Evolutionary conservation across 352 stramenopile species (phyloP).

Genomic region (Phytophthora colocasiae): DNA sequence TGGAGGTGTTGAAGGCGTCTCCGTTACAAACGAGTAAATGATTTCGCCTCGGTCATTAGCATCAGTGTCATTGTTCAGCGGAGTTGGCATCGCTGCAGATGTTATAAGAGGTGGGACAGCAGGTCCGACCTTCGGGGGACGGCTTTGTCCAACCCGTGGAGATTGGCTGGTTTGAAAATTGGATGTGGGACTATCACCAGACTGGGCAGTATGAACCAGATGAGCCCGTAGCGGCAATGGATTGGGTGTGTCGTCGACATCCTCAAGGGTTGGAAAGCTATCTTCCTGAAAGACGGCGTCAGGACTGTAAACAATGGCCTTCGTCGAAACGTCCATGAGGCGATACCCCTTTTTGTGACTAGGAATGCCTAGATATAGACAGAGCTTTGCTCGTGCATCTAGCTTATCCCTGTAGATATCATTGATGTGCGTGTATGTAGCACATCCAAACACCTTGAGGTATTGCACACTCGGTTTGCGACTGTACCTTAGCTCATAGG

Average conservation of each 20-base stretch:
- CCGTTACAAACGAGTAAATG: too few species aligned
- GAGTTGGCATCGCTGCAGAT: too few species aligned
- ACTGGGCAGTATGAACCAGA: background rate
- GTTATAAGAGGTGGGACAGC: too few species aligned
- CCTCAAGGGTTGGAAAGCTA: constrained; percentile 1
- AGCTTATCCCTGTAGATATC: constrained; percentile 3
- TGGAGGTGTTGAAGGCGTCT: too few species aligned
- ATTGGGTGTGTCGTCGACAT: background rate
- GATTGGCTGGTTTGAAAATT: too few species aligned
- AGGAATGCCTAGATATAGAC: constrained; percentile 10
- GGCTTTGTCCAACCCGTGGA: too few species aligned
- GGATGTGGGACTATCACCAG: too few species aligned
- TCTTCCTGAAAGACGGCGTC: constrained; percentile 4
- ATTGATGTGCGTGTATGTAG: background rate
- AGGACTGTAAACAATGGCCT: constrained; percentile 5
- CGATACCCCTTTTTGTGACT: background rate
- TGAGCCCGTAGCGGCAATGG: background rate
- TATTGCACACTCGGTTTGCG: constrained; percentile 1
- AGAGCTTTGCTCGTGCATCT: constrained; percentile 1
- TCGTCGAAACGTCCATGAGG: constrained; percentile 2
- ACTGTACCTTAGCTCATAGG: background rate
- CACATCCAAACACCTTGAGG: constrained; percentile 5
- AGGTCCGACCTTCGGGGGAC: too few species aligned
- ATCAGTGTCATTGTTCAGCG: too few species aligned
- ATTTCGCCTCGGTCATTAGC: too few species aligned